phyloP scores from a whole-genome alignment of 148 eudicot genomes.

The Chenopodium quinoa region DNA sequence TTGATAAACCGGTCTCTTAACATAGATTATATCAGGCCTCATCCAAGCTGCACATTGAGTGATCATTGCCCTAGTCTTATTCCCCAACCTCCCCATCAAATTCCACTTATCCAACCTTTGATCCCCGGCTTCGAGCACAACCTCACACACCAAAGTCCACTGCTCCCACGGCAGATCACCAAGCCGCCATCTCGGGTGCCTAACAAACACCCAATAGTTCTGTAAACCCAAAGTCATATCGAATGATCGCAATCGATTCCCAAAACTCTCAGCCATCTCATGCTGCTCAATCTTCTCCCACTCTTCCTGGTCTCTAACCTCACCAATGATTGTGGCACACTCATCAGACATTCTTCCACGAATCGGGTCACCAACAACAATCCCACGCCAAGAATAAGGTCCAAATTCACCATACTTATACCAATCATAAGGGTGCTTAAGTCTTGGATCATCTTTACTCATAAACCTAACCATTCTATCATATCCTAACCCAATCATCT shows the following conservation, averaged over 20 bases:
- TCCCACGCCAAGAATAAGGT: constrained; percentile 90
- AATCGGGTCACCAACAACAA: constrained; percentile 85
- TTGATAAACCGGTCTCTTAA: constrained; percentile 83
- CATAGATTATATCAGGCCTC: constrained; percentile 92
- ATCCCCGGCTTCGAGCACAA: constrained; percentile 71
- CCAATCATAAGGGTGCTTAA: constrained; percentile 88
- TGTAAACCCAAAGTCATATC: constrained; percentile 43
- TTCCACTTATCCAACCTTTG: constrained; percentile 95
- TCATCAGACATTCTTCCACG: constrained; percentile 75
- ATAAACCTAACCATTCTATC: constrained; percentile 93
- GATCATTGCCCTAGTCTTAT: constrained; percentile 57
- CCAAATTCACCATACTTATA: constrained; percentile 91
- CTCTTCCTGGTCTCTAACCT: constrained; percentile 79
- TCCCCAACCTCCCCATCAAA: constrained; percentile 95
- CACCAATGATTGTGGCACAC: constrained; percentile 57
- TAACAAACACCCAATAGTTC: constrained; percentile 80
- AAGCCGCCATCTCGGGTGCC: constrained; percentile 88
- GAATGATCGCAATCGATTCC: constrained; percentile 49
- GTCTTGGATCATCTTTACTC: constrained; percentile 84
- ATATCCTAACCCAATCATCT: constrained; percentile 90
- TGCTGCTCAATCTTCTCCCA: constrained; percentile 84
- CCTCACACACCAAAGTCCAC: constrained; percentile 89
- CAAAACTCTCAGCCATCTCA: constrained; percentile 73
- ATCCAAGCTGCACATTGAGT: constrained; percentile 95
- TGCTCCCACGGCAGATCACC: constrained; percentile 85